A percentile compares a stretch with the other conserved stretches of the same genome.
Evolutionary conservation across 2,329 filamentous ascomycete species (phyloP).

Genomic region (Xenosphaeropsis pyriputrescens): DNA sequence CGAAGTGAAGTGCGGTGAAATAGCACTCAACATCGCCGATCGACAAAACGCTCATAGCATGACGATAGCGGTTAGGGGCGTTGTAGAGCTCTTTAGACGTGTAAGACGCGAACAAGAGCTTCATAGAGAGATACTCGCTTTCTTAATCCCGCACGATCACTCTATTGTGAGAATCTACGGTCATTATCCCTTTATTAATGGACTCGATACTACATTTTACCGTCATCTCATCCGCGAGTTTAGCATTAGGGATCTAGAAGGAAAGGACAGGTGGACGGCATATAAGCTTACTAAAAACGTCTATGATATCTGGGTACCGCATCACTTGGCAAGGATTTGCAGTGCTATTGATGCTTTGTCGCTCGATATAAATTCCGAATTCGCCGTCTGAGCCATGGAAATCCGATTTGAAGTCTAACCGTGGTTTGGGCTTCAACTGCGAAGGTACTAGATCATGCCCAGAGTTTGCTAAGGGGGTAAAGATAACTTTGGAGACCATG

Average conservation of each 20-base stretch:
- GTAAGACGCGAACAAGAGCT: slow-evolving; percentile 22
- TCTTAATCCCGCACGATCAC: slow-evolving; percentile 14
- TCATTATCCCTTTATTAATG: slow-evolving; percentile 11
- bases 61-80: slow-evolving; percentile 20
- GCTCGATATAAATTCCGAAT: slow-evolving; percentile 4
- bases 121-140: slow-evolving; percentile 24
- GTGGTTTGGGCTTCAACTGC: too few species aligned
- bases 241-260: slow-evolving; percentile 8
- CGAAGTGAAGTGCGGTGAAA: slow-evolving; percentile 18
- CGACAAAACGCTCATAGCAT: slow-evolving; percentile 24
- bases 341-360: slow-evolving; percentile 8
- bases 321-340: slow-evolving; percentile 12
- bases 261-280: slow-evolving; percentile 11
- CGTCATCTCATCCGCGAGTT: slow-evolving; percentile 12
- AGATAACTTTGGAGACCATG: too few species aligned
- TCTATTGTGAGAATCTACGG: slow-evolving; percentile 13
- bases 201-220: slow-evolving; percentile 7
- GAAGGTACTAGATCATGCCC: too few species aligned
- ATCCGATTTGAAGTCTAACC: too few species aligned
- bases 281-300: slow-evolving; percentile 9
- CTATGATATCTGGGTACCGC: slow-evolving; percentile 13
- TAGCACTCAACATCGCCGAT: slow-evolving; percentile 18
- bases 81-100: slow-evolving; percentile 8
- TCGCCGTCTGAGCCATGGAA: too few species aligned
- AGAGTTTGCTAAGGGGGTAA: too few species aligned